Conservation (phyloP, 225 moss, liverwort and hornwort genomes). For the Polytrichum formosum region DNA sequence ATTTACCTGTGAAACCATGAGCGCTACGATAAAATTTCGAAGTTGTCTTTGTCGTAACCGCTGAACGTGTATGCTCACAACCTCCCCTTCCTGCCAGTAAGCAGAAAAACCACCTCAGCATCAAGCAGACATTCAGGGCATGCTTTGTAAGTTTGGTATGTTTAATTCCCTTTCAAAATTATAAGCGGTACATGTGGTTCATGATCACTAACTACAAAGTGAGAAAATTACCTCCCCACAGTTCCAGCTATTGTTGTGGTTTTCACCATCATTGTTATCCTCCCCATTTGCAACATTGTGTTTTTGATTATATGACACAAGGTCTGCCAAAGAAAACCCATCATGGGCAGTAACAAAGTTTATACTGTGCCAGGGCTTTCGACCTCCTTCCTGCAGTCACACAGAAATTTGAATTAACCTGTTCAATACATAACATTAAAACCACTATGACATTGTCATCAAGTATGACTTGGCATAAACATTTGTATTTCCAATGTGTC, state of each 20-base stretch:
- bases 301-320: conserved; percentile 83
- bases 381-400: conserved; percentile 71
- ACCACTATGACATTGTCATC: too few species aligned
- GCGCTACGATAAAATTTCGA: conserved; percentile 78
- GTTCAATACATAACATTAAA: too few species aligned
- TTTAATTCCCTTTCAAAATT: too few species aligned
- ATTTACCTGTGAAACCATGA: conserved; percentile 84
- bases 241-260: conserved; percentile 90
- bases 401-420: neutral
- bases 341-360: conserved; percentile 91
- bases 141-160: too few species aligned
- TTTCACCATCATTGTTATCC: conserved; percentile 84
- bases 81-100: conserved; percentile 63
- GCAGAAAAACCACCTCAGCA: conserved; percentile 8
- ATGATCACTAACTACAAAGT: neutral
- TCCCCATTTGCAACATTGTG: conserved; percentile 90
- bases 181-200: too few species aligned
- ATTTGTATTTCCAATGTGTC: too few species aligned
- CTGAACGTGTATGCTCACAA: conserved; percentile 54
- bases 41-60: conserved; percentile 77
- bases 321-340: conserved; percentile 83
- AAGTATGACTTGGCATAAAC: too few species aligned
- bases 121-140: neutral
- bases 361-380: conserved; percentile 89
- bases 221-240: conserved; percentile 64